Evolutionary conservation across 129 eudicot species (phyloP), one percentile per base, ranked within the genome.

Genomic region (Kitagawia praeruptora): DNA sequence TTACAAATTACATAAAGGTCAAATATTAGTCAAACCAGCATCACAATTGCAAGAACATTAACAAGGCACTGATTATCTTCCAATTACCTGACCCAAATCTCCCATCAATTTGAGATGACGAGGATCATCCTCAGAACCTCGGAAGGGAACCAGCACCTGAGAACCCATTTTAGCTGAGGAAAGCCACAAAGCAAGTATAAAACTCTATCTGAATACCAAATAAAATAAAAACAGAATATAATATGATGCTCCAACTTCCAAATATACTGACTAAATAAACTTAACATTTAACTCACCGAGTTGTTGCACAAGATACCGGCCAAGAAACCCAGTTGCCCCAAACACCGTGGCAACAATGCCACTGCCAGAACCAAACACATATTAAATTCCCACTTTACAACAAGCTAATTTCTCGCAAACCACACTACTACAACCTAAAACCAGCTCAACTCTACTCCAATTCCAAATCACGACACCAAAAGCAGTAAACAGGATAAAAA

Each of bases 81-180:
- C 37, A 58, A 25, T 80, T 76, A 92, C 98, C 98, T 95, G 98
- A 49, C 97, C 97, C 85, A 95, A 85, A 89, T 95, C 98, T 86
- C 98, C 98, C 98, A 95, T 95, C 81, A 95, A 85, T 82, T 95
- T 95, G 79, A 95, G 98, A 87, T 95, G 98, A 69, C 98, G 94
- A 69, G 84, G 98, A 86, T 87, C 85, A 82, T 95, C 98, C 88
- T 95, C 98, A 47, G 97, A 92, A 69, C 98, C 98, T 78, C 97
- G 87, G 81, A 92, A 95, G 79, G 98, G 98, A 80, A 95, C 98
- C 75, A 95, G 85, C 71, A 95, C 98, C 88, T 95, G 98, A 75
- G 96, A 87, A 58, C 98, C 98, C 96, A 86, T 95, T 83, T 95
- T 95, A 81, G 98, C 98, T 95, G 88, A 81, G 63, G 10, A 82